These are phyloP conservation scores for Hypomyces rosellus DNA, from an alignment of 2,329 filamentous ascomycete genomes.

Conservation along the genomic window DNA sequence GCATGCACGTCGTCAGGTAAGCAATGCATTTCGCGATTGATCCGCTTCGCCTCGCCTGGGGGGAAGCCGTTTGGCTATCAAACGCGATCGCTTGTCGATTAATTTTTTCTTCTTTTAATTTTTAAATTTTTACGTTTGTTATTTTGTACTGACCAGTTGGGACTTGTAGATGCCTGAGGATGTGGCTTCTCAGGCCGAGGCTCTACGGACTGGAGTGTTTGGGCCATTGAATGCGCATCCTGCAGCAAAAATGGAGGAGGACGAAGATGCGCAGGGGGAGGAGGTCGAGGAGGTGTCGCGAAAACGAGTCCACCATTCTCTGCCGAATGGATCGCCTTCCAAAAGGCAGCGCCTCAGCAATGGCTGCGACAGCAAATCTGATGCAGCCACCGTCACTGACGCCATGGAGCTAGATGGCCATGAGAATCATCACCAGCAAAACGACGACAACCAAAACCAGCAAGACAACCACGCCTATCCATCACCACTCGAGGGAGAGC, in stretches of 20 bases:
- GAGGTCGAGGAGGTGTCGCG: conserved; percentile 37
- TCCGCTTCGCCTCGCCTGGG: conserved; percentile 8
- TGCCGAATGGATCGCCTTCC: conserved; percentile 49
- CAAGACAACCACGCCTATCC: conserved; percentile 57
- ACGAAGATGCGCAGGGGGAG: conserved; percentile 28
- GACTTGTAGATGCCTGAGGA: conserved; percentile 42
- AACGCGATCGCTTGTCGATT: not conserved
- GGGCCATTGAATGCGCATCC: conserved; percentile 46
- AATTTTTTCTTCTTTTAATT: not conserved
- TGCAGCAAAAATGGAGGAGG: conserved; percentile 34
- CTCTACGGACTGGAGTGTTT: conserved; percentile 48
- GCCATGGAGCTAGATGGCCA: conserved; percentile 35
- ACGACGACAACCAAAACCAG: conserved; percentile 25
- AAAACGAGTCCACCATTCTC: conserved; percentile 43
- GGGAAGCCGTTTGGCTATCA: not conserved
- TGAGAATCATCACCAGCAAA: conserved; percentile 27
- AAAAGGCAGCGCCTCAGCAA: conserved; percentile 58
- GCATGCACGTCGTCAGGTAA: conserved; percentile 45
- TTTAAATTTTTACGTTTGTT: not conserved
- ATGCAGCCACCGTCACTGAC: conserved; percentile 34
- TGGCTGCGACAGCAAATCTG: conserved; percentile 52
- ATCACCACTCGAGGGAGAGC: conserved; percentile 55
- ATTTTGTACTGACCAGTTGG: conserved; percentile 4
- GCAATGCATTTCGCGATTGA: conserved; percentile 11
- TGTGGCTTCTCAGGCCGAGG: conserved; percentile 40